Evolutionary conservation across 2,329 filamentous ascomycete genomes (phyloP).

Genomic region (Drechslerella dactyloides): DNA sequence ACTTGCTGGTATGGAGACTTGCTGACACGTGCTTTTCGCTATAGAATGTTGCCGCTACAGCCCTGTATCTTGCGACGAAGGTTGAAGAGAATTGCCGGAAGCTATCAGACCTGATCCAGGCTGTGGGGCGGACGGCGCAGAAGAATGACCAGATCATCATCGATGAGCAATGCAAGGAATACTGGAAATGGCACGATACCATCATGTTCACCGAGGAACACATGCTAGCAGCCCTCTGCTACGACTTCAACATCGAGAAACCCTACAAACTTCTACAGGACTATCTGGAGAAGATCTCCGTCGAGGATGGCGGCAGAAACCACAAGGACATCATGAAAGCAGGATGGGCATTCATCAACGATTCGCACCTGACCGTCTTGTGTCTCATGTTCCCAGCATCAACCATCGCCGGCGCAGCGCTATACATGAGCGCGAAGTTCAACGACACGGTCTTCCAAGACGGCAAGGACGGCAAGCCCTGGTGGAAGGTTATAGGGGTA

Average conservation of each 20-base stretch:
- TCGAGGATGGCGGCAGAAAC: conserved; percentile 73
- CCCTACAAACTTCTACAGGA: conserved; percentile 86
- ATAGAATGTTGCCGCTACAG: conserved; percentile 83
- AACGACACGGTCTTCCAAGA: conserved; percentile 78
- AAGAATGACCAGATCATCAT: conserved; percentile 93
- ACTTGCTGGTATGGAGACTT: conserved; percentile 11
- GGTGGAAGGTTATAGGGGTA: conserved; percentile 83
- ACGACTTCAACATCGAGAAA: conserved; percentile 88
- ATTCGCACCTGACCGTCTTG: conserved; percentile 81
- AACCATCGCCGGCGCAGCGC: conserved; percentile 80
- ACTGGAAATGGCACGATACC: conserved; percentile 95
- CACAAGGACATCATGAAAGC: conserved; percentile 80
- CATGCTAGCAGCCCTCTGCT: conserved; percentile 88
- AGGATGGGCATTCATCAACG: conserved; percentile 92
- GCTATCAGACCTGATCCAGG: conserved; percentile 91
- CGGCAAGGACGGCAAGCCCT: conserved; percentile 72
- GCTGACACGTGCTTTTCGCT: conserved; percentile 18
- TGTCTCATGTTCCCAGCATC: conserved; percentile 80
- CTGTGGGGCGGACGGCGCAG: conserved; percentile 87
- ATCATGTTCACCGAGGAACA: conserved; percentile 91
- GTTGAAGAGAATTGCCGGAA: conserved; percentile 96
- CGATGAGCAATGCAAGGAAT: conserved; percentile 90
- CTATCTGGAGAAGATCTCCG: conserved; percentile 59
- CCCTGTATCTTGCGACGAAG: conserved; percentile 93
- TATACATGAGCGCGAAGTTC: conserved; percentile 84